Conservation (phyloP, 2,329 filamentous ascomycete genomes). For the Hansfordia pulvinata region DNA sequence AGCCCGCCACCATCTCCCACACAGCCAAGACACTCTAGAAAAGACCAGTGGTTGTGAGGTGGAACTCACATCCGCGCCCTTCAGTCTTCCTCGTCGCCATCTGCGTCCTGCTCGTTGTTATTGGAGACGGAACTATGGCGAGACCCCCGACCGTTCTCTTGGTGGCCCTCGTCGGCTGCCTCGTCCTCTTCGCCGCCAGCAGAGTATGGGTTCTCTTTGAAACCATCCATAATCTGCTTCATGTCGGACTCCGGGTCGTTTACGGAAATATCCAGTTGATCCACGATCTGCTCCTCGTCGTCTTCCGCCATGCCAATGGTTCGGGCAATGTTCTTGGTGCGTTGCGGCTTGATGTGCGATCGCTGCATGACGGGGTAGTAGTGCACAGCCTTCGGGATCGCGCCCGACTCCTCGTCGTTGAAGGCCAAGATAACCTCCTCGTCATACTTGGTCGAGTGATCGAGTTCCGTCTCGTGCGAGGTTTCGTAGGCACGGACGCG, state of each 20-base stretch:
- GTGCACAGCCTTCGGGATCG: conserved; percentile 42
- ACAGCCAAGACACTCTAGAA: too few species aligned
- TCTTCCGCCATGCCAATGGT: conserved; percentile 31
- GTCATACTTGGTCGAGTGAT: conserved; percentile 46
- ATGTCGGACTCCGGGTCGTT: conserved; percentile 41
- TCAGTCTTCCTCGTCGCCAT: too few species aligned
- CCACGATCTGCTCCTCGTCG: conserved; percentile 36
- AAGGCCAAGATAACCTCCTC: conserved; percentile 49
- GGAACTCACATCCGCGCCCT: too few species aligned
- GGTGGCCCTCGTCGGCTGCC: conserved; percentile 12
- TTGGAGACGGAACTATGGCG: too few species aligned
- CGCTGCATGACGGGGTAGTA: conserved; percentile 59
- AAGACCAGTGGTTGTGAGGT: too few species aligned
- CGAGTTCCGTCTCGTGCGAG: conserved; percentile 39
- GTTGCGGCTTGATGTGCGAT: conserved; percentile 46
- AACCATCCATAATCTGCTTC: conserved; percentile 34
- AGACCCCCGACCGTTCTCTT: conserved; percentile 6
- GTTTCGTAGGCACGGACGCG: conserved; percentile 53
- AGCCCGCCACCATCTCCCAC: too few species aligned
- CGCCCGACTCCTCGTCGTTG: conserved; percentile 31
- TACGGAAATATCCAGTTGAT: conserved; percentile 41
- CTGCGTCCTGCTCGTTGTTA: conserved; percentile 7
- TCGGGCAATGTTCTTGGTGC: conserved; percentile 48
- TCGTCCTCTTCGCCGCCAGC: conserved; percentile 20
- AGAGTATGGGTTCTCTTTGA: conserved; percentile 37